Evolutionary conservation across 352 stramenopile species (phyloP).

Genomic region (Sclerospora graminicola): DNA sequence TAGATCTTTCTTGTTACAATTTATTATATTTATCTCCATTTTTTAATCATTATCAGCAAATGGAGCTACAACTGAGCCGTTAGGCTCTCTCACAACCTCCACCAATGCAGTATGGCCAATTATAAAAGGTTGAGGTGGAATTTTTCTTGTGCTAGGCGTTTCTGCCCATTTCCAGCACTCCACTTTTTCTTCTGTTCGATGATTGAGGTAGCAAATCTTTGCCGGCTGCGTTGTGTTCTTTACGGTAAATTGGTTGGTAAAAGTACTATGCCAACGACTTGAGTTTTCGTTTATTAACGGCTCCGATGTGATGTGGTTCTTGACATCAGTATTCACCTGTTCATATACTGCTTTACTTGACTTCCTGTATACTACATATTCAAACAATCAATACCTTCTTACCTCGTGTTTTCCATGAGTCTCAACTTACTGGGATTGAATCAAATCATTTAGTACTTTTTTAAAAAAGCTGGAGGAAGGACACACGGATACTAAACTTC

Average conservation of each 20-base stretch:
- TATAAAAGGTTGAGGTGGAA: no score
- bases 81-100: no score
- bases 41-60: no score
- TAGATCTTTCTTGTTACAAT: no score
- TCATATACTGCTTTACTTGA: conserved; percentile 83
- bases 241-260: conserved; percentile 88
- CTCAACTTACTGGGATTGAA: conserved; percentile 77
- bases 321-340: conserved; percentile 59
- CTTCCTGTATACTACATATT: conserved; percentile 84
- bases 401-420: conserved; percentile 35
- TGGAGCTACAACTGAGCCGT: no score
- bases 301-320: conserved; percentile 60
- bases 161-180: no score
- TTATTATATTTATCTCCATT: no score
- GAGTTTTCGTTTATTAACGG: conserved; percentile 93
- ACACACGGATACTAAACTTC: conserved; percentile 86
- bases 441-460: conserved; percentile 92
- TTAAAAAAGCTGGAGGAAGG: conserved; percentile 97
- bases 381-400: conserved; percentile 90
- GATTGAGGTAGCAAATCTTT: no score
- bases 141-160: no score
- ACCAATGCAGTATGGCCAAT: no score
- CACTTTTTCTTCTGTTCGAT: no score
- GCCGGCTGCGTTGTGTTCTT: neutral
- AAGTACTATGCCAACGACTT: conserved; percentile 92